Conservation (phyloP, 345 rosid genomes). For the Noccaea caerulescens region DNA sequence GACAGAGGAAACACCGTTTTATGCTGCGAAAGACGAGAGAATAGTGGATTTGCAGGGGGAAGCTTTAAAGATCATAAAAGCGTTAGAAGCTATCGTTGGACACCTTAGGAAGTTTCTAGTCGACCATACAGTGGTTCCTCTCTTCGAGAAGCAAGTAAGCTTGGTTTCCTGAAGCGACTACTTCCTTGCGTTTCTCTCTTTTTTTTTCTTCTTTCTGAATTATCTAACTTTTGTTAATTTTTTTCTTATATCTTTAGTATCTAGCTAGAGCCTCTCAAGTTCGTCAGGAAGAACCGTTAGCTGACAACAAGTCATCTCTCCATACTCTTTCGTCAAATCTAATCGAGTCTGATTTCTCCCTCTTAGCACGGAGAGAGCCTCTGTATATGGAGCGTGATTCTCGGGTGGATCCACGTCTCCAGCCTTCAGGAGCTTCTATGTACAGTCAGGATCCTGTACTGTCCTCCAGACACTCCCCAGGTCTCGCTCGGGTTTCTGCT, state of each 20-base stretch:
- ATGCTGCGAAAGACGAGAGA: conserved; percentile 67
- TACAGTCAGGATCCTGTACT: conserved; percentile 64
- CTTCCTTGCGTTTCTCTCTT: not conserved
- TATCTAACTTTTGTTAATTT: not conserved
- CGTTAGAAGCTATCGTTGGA: conserved; percentile 70
- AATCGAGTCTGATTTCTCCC: conserved; percentile 51
- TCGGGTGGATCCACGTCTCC: conserved; percentile 53
- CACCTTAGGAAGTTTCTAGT: conserved; percentile 81
- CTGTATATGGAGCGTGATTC: conserved; percentile 60
- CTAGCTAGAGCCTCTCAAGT: conserved; percentile 56
- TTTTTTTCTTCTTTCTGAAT: not conserved
- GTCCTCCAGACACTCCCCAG: conserved; percentile 54
- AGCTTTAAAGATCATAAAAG: conserved; percentile 64
- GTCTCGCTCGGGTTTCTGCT: conserved; percentile 54
- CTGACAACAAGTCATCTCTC: conserved; percentile 52
- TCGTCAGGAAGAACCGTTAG: conserved; percentile 57
- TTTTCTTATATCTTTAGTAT: conserved; percentile 42
- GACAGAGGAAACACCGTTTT: conserved; percentile 67
- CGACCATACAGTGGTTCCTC: conserved; percentile 76
- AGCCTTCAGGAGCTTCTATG: conserved; percentile 58
- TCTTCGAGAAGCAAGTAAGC: conserved; percentile 79
- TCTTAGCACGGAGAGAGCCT: conserved; percentile 59
- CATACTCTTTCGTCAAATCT: conserved; percentile 45
- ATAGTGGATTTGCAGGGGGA: conserved; percentile 77
- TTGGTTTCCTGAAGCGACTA: conserved; percentile 1